These are phyloP conservation scores for Hypoxylon sp. DNA, from an alignment of 2,329 filamentous ascomycete genomes.

Conservation along the genomic window DNA sequence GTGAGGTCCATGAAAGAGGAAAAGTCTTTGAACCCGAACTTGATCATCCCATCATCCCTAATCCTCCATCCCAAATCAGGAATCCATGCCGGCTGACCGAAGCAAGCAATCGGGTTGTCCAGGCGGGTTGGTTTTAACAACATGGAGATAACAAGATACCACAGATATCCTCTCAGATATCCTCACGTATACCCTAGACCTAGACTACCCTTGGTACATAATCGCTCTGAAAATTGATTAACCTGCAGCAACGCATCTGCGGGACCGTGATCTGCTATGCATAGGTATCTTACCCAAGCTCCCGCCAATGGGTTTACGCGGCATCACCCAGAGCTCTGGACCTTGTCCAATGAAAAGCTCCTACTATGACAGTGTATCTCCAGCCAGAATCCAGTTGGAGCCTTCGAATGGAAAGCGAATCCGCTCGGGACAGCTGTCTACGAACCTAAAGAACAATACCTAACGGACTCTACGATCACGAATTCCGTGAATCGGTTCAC, in stretches of 20 bases:
- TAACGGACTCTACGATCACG: slow-evolving; percentile 8
- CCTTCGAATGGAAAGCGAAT: slow-evolving; percentile 31
- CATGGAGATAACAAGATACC: slow-evolving; percentile 1
- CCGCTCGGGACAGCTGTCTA: slow-evolving; percentile 32
- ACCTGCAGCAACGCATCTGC: slow-evolving; percentile 38
- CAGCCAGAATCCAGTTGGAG: too few species aligned
- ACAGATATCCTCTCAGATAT: neutral
- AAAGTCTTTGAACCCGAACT: neutral
- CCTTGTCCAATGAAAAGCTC: slow-evolving; percentile 23
- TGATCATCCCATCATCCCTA: neutral
- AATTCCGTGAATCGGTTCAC: slow-evolving; percentile 20
- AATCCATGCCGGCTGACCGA: slow-evolving; percentile 11
- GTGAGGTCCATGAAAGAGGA: slow-evolving; percentile 2
- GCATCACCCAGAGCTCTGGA: slow-evolving; percentile 28
- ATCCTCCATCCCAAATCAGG: slow-evolving; percentile 2
- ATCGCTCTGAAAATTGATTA: slow-evolving; percentile 24
- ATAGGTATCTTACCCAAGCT: slow-evolving; percentile 27
- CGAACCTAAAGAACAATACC: slow-evolving; percentile 9
- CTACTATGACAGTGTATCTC: slow-evolving; percentile 4
- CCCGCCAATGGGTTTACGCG: slow-evolving; percentile 27
- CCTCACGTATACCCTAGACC: neutral
- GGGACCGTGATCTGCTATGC: slow-evolving; percentile 40
- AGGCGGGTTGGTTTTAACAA: neutral
- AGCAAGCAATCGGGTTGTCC: slow-evolving; percentile 14
- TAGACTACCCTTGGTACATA: slow-evolving; percentile 1